phyloP scores from a whole-genome alignment of 306 rosid genomes.

The Lathyrus oleraceus region DNA sequence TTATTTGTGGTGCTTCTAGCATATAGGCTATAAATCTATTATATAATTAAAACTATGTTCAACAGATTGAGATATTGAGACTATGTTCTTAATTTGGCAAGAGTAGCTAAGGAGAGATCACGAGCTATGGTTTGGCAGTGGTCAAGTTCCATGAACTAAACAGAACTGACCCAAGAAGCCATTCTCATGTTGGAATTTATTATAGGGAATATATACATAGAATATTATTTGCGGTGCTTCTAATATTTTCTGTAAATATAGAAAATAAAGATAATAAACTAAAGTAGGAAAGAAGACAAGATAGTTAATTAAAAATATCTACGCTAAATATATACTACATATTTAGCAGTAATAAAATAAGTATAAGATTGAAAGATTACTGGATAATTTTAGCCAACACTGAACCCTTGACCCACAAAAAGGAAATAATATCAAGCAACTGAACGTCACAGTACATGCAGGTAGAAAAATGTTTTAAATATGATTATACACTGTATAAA shows the following conservation, averaged over 20 bases:
- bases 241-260: no score
- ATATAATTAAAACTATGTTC: no score
- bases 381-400: not conserved
- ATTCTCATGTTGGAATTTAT: no score
- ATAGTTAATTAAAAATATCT: not conserved
- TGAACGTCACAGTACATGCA: not conserved
- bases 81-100: not conserved
- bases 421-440: slow-evolving; percentile 15
- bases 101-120: not conserved
- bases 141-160: not conserved
- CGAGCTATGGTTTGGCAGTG: not conserved
- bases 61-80: no score
- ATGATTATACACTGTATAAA: not conserved
- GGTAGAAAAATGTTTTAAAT: slow-evolving; percentile 4
- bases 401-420: slow-evolving; percentile 5
- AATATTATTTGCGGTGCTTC: no score
- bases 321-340: not conserved
- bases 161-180: not conserved
- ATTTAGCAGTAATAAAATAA: not conserved
- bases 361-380: slow-evolving; percentile 18
- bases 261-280: no score
- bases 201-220: no score
- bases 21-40: no score
- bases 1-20: no score
- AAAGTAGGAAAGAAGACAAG: not conserved